phyloP scores from a whole-genome alignment of 2,329 filamentous ascomycete genomes.

The Hypoxylon sp. region DNA sequence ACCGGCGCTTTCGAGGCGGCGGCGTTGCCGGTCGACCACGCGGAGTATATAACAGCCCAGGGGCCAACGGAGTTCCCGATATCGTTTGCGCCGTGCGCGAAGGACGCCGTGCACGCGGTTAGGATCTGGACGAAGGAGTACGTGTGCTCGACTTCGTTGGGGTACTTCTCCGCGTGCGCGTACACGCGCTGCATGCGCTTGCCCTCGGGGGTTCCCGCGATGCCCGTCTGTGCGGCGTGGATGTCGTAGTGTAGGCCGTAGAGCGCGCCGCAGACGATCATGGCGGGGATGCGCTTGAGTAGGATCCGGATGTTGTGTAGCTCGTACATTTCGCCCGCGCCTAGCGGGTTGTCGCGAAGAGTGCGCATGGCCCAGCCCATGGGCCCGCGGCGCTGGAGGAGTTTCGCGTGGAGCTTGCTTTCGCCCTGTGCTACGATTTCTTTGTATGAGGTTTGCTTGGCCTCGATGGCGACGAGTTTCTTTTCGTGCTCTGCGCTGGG shows the following conservation, averaged over 20 bases:
- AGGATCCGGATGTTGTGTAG: constrained; percentile 75
- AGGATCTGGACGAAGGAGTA: constrained; percentile 77
- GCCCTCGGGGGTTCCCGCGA: constrained; percentile 79
- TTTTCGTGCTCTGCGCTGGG: constrained; percentile 58
- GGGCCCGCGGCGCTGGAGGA: constrained; percentile 73
- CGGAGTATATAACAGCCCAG: constrained; percentile 78
- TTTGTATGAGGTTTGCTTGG: constrained; percentile 70
- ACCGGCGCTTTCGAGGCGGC: constrained; percentile 74
- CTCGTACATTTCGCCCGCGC: constrained; percentile 80
- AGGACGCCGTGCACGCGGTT: constrained; percentile 79
- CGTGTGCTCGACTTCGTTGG: constrained; percentile 77
- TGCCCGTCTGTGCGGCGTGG: constrained; percentile 79
- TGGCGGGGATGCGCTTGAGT: constrained; percentile 76
- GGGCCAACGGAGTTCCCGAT: constrained; percentile 78
- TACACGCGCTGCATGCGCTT: constrained; percentile 78
- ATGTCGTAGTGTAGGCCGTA: constrained; percentile 88
- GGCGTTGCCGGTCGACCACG: constrained; percentile 74
- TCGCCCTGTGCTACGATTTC: constrained; percentile 70
- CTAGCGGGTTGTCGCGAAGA: constrained; percentile 80
- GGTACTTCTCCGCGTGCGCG: constrained; percentile 72
- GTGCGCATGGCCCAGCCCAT: constrained; percentile 88
- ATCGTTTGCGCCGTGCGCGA: constrained; percentile 83
- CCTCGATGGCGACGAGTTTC: constrained; percentile 61
- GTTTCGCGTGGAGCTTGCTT: constrained; percentile 71
- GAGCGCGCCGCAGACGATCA: constrained; percentile 71